Conservation (phyloP, 768 basidiomycete species). For the Punctularia strigosozonata region DNA sequence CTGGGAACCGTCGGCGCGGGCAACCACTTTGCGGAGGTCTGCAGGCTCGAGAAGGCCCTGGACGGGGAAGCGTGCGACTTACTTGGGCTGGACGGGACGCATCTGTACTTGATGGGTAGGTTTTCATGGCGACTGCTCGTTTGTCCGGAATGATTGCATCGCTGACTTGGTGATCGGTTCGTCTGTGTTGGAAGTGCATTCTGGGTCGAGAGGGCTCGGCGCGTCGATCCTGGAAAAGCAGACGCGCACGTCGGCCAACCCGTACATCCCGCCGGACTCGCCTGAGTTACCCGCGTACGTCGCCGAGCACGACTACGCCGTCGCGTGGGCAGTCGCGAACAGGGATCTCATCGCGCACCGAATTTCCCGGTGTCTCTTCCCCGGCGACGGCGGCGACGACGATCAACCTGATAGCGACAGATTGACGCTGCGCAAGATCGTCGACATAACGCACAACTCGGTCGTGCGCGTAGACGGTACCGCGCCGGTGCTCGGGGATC, state of each 20-base stretch:
- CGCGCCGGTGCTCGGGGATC: too few species aligned
- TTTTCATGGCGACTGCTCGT: background rate
- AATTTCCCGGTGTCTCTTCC: conserved; percentile 20
- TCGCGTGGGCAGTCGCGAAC: conserved; percentile 26
- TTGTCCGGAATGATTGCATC: conserved; percentile 1
- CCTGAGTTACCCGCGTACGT: conserved; percentile 19
- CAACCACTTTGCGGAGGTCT: conserved; percentile 29
- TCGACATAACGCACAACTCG: conserved; percentile 28
- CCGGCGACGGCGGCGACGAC: conserved; percentile 10
- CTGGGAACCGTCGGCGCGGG: conserved; percentile 26
- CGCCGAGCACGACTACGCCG: conserved; percentile 23
- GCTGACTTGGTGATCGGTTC: too few species aligned
- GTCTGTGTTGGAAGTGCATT: conserved; percentile 18
- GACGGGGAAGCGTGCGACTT: conserved; percentile 14
- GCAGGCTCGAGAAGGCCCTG: conserved; percentile 20
- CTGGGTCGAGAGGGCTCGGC: conserved; percentile 26
- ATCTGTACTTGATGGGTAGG: conserved; percentile 21
- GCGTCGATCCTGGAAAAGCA: conserved; percentile 19
- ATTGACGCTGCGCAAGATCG: too few species aligned
- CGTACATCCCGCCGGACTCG: conserved; percentile 20
- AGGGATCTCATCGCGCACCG: conserved; percentile 27
- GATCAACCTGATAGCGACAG: too few species aligned
- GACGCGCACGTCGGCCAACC: conserved; percentile 21
- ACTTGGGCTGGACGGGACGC: conserved; percentile 14
- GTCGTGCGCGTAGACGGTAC: conserved; percentile 15